Base-by-base conservation (phyloP, 495 filamentous ascomycete species). In the Beverwykella pulmonaria region DNA sequence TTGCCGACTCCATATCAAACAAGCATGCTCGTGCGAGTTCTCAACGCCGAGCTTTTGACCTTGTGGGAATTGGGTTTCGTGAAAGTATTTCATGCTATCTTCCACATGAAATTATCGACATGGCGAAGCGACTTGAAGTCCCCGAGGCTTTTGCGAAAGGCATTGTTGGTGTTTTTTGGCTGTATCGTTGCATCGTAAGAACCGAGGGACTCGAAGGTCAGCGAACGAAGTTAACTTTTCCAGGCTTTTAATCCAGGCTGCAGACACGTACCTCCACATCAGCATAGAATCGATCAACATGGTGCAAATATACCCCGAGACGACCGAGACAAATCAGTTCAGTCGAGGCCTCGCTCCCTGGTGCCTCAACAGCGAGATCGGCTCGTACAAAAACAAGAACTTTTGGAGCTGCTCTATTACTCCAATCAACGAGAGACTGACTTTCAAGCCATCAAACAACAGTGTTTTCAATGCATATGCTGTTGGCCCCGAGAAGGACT, bases 321-420 rank as follows among this genome's bases (percentile, higher is more conserved):
- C 46, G 2, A 3, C 55, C 4, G 36, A 25, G 4, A 26, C 55
- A 6, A 2, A 44, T 20, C n/a, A 6, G 9, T 46, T 23, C 25
- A 26, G 47, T 26, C 59, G 59, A n/a, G 30, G 59, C 27, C 25
- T 62, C 1, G 47, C 47, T 15, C 47, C 47, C 8, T 62, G 49
- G 47, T 62, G 59, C 32, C 32, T 53, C 12, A 54, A 62, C 26
- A 10, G 23, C 9, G 9, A 15, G 12, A 39, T 26, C 1, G 59
- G 59, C n/a, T 4, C 59, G 1, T 7, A 10, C 5, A 39, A 26
- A 23, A 62, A 56, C 20, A 57, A 29, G 15, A 63, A 63, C 29
- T 68, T 52, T 23, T 68, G 65, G 65, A 32, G 65, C 12, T 68
- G 65, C 26, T 32, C 48, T 12, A 58, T 68, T 1, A 10, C 7